phyloP scores from a whole-genome alignment of 176 grass and related monocot species.

The Thinopyrum elongatum region DNA sequence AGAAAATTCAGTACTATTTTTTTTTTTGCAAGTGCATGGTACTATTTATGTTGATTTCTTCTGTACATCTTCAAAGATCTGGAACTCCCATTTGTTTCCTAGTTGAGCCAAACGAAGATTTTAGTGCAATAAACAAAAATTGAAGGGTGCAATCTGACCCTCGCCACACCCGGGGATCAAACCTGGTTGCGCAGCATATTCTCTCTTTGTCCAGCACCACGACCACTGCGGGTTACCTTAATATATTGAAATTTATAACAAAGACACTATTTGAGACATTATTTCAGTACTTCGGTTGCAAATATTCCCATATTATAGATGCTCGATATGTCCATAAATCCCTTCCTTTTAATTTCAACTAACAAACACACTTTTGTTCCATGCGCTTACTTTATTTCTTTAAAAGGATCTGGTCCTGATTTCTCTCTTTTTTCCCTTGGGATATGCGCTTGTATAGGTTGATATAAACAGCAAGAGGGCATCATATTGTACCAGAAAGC shows the following conservation, averaged over 20 bases:
- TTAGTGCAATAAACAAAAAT: not conserved
- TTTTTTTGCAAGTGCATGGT: not conserved
- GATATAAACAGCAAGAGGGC: not conserved
- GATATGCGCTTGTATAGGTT: slow-evolving; percentile 9
- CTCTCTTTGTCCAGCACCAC: not conserved
- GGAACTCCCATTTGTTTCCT: not conserved
- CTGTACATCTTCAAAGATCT: not conserved
- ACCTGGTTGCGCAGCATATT: not conserved
- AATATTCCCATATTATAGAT: not conserved
- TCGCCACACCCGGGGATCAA: not conserved
- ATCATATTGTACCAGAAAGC: not conserved
- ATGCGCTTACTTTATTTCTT: not conserved
- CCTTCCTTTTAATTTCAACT: not conserved
- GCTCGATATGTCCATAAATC: not conserved
- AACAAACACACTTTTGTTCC: not conserved
- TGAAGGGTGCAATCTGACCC: not conserved
- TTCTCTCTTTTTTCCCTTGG: not conserved
- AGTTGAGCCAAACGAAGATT: not conserved
- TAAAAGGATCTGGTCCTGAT: not conserved
- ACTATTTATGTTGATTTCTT: not conserved
- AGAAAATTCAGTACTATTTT: not conserved
- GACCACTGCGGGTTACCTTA: not conserved
- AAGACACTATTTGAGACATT: not conserved
- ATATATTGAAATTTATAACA: not conserved
- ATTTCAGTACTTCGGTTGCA: not conserved